Evolutionary conservation across 2,329 filamentous ascomycete genomes (phyloP), one percentile per base, ranked within the genome.

Genomic region (Sporothrix dimorphospora): DNA sequence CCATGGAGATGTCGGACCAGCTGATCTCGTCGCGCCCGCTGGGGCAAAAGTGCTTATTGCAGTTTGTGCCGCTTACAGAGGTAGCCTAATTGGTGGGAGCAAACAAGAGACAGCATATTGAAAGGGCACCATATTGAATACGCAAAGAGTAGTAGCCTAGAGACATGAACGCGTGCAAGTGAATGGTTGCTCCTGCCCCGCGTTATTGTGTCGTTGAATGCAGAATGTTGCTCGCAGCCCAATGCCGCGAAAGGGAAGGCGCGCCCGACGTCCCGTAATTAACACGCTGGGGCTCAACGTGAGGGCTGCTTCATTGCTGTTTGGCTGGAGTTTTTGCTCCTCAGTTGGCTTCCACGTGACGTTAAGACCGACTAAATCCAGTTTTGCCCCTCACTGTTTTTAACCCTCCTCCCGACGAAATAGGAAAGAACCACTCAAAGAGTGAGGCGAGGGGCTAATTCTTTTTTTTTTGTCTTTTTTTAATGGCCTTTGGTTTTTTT

Each of bases 1-100:
- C 84, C 30, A 92, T 92, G 90, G 82, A 83, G 45, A 88, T 91
- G 83, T 85, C 88, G 27, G 90, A 92, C 76, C 90, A 91, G 77
- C 82, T 92, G 42, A 91, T 92, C 71, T 91, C 90, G 9, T 87
- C 89, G 19, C 83, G 90, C 63, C 90, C 90, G 0, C 78, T 84
- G 55, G 88, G 86, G 6, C 86, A 90, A 78, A 85, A 79, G 69
- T 92, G 90, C 75, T 80, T 88, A 71, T 77, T 92, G 66, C 82
- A 79, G 65, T 86, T 89, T 61, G 57, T 61, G 77, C 81, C 83
- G 0, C 72, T 80, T 21, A 73, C 73, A 47, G 66, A 71, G n/a
- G 24, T 24, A 9, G 16, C 61, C 6, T 47, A 47, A 45, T 16
- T 19, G 38, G 12, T 30, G 11, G 12, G 12, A 42, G 14, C 40